Evolutionary conservation across 2,329 filamentous ascomycete genomes (phyloP), one percentile per base, ranked within the genome.

Genomic region (Chaetomium sp.): DNA sequence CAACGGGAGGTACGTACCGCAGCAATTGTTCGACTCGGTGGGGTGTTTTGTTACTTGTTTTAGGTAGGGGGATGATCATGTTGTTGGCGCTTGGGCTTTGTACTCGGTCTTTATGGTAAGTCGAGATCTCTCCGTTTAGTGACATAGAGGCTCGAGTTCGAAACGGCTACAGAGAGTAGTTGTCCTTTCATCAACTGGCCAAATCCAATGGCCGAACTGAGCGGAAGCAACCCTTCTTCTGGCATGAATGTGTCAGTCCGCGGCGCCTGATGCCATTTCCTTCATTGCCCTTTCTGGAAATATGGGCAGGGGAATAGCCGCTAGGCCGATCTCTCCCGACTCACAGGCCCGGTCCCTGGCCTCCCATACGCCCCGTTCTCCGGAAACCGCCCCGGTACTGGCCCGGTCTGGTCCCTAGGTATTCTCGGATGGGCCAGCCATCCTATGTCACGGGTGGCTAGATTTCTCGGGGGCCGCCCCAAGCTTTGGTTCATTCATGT

Each of bases 321-420:
- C 59, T 63, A 60, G 64, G 61, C 64, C 63, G 65, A 63, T 65
- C 61, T 63, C 49, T 65, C 57, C 65, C 65, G 65, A 67, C 45
- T 49, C 38, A 45, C 52, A 53, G n/a, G 27, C 42, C 40, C 50
- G 41, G 34, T 53, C 41, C 38, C 49, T 43, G 38, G 6, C 48
- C 9, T n/a, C 36, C 40, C 40, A 43, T 11, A 4, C 43, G 12
- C 14, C 41, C 12, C 6, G 12, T 36, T 38, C 32, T 36, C 50
- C 53, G 53, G 55, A 46, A 45, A 41, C 40, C 35, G 50, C 51
- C 52, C 49, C 55, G 57, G 52, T 56, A 43, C 36, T 33, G 56
- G 53, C 53, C 49, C 50, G 58, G 55, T 60, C 50, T 53, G 54
- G 53, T 48, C 46, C 52, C 46, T 52, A 42, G 48, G 49, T 52